phyloP scores from a whole-genome alignment of 2,329 filamentous ascomycete species.

The Colletotrichum lindemuthianum region DNA sequence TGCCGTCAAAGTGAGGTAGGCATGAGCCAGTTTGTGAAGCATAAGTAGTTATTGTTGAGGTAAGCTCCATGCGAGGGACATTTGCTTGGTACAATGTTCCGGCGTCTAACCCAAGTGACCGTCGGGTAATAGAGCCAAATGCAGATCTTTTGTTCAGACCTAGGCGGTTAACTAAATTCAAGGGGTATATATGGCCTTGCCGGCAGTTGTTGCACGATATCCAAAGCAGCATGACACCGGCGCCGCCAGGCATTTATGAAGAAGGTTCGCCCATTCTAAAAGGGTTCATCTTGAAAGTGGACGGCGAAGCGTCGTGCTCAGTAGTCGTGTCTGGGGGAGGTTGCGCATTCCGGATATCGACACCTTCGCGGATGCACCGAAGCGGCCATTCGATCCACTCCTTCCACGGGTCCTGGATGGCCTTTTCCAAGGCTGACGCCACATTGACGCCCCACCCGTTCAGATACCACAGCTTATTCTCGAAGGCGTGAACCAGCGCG shows the following conservation, averaged over 20 bases:
- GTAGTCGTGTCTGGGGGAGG: background rate
- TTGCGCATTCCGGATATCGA: constrained; percentile 21
- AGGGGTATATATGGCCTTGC: too few relatives aligned
- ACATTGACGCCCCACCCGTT: constrained; percentile 24
- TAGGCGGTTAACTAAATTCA: too few relatives aligned
- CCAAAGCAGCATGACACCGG: too few relatives aligned
- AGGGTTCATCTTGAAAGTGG: constrained; percentile 11
- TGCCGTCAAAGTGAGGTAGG: too few relatives aligned
- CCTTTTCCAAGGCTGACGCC: constrained; percentile 19
- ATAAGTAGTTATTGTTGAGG: too few relatives aligned
- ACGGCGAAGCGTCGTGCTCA: constrained; percentile 2
- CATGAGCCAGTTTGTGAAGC: too few relatives aligned
- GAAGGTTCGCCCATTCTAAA: constrained; percentile 18
- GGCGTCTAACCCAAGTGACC: too few relatives aligned
- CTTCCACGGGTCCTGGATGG: constrained; percentile 32
- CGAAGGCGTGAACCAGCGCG: constrained; percentile 30
- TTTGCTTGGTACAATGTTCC: too few relatives aligned
- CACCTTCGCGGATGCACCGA: constrained; percentile 26
- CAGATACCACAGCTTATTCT: constrained; percentile 34
- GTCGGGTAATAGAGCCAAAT: too few relatives aligned
- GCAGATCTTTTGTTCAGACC: too few relatives aligned
- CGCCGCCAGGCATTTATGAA: background rate
- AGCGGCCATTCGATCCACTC: constrained; percentile 33
- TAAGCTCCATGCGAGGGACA: too few relatives aligned
- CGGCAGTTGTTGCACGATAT: background rate